phyloP scores from a whole-genome alignment of 495 filamentous ascomycete species.

The Neurospora cerealis region DNA sequence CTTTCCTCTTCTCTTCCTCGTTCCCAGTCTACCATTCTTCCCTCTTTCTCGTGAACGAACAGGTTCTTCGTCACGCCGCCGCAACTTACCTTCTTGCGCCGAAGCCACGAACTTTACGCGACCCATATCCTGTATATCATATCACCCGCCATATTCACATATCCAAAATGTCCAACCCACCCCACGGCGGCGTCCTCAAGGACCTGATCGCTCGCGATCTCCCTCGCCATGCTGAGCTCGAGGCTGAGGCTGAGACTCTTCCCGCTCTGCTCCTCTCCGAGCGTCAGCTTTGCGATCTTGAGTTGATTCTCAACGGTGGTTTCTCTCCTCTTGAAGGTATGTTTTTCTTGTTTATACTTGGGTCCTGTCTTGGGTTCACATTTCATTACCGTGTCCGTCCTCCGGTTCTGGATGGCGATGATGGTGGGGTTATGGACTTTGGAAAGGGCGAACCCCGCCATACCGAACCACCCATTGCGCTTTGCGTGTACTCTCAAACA shows the following conservation, averaged over 20 bases:
- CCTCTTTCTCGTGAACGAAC: neutral
- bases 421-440: conserved; percentile 16
- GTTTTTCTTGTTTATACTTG: conserved; percentile 19
- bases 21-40: neutral
- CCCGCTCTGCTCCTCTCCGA: conserved; percentile 79
- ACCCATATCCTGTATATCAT: neutral
- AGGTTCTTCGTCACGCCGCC: neutral
- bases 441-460: conserved; percentile 15
- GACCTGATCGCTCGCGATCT: conserved; percentile 89
- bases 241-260: conserved; percentile 73
- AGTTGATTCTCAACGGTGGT: conserved; percentile 90
- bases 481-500: neutral
- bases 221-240: conserved; percentile 63
- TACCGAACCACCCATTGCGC: conserved; percentile 1
- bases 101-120: neutral
- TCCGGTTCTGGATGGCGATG: neutral
- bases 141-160: neutral
- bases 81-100: neutral
- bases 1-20: neutral
- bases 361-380: neutral
- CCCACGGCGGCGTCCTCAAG: conserved; percentile 95
- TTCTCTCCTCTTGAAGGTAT: conserved; percentile 94
- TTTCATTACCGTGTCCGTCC: neutral
- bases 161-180: conserved; percentile 53
- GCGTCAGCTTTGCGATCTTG: conserved; percentile 93